Evolutionary conservation across 2,329 filamentous ascomycete genomes (phyloP).

Genomic region (Thyridium curvatum): DNA sequence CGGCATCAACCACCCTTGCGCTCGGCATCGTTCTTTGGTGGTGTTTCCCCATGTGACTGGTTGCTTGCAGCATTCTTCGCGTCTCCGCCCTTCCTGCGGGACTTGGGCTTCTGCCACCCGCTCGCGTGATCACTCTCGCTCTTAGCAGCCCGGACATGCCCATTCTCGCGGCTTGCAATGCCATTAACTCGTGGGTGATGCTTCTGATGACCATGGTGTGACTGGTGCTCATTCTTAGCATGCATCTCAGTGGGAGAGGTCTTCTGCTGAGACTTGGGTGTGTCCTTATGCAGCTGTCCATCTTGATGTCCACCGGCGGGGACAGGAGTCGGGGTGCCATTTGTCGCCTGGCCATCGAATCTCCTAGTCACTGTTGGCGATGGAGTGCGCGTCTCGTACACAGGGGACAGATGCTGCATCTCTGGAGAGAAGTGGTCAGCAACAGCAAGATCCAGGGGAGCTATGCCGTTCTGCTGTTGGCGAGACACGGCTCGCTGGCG

Average conservation of each 20-base stretch:
- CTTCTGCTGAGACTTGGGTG: conserved; percentile 9
- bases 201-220: conserved; percentile 14
- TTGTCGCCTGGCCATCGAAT: conserved; percentile 23
- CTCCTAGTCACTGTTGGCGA: conserved; percentile 58
- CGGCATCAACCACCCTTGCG: conserved; percentile 54
- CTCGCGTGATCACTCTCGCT: conserved; percentile 38
- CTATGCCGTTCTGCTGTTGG: conserved; percentile 42
- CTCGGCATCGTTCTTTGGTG: conserved; percentile 52
- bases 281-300: conserved; percentile 5
- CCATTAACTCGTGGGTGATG: conserved; percentile 30
- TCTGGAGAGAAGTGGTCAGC: conserved; percentile 37
- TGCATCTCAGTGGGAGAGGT: conserved; percentile 7
- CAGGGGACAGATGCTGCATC: conserved; percentile 58
- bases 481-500: conserved; percentile 31
- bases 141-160: conserved; percentile 46
- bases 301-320: conserved; percentile 2
- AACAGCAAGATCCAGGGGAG: conserved; percentile 50
- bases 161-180: conserved; percentile 35
- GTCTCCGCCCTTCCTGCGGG: conserved; percentile 43
- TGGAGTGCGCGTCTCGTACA: conserved; percentile 66
- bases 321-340: conserved; percentile 3
- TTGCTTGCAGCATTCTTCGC: conserved; percentile 38
- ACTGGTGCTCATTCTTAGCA: conserved; percentile 20
- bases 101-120: conserved; percentile 56
- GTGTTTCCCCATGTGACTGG: conserved; percentile 41